Evolutionary conservation across 208 protist species (phyloP), one percentile per base, ranked within the genome.

Genomic region (Trypanosomatidae sp.): DNA sequence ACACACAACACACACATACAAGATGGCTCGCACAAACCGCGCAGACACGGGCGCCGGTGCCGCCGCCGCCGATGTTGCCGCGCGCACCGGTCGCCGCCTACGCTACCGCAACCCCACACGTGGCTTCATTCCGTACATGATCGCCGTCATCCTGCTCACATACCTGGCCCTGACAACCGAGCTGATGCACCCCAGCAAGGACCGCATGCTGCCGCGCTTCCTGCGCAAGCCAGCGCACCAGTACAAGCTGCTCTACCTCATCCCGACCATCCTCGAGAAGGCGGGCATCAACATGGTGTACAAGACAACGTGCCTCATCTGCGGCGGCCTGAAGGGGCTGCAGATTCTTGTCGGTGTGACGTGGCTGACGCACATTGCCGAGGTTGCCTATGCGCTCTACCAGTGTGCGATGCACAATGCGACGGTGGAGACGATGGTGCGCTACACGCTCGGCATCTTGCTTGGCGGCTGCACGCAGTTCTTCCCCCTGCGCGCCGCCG

Each of bases 71-170:
- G 30, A 15, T n/a, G 30, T 35, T 11, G 30, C n/a, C 30, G 30
- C 30, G 30, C 11, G n/a, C 30, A 35, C 11, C 30, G n/a, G n/a
- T n/a, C 11, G n/a, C 30, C 30, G 30, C n/a, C 11, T 35, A 15
- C 30, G n/a, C 30, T 35, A 35, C n/a, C 30, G 30, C n/a, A n/a
- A 35, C 11, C 30, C 30, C 11, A 35, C 27, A 21, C n/a, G 7
- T 11, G 18, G 58, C 1, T 80, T 71, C 48, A 18, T 66, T 15
- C 72, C 70, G 0, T 54, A 48, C 13, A 49, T 62, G 1, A 11
- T 64, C 8, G 2, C 47, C n/a, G 74, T 88, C 45, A 1, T 74
- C 15, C 47, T 82, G n/a, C 30, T 88, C 21, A 88, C 71, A 48
- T 80, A 78, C 40, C 45, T 88, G 10, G 72, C 64, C 4, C 60